Evolutionary conservation across 2,329 filamentous ascomycete species (phyloP).

Genomic region (Bipolaris oryzae): DNA sequence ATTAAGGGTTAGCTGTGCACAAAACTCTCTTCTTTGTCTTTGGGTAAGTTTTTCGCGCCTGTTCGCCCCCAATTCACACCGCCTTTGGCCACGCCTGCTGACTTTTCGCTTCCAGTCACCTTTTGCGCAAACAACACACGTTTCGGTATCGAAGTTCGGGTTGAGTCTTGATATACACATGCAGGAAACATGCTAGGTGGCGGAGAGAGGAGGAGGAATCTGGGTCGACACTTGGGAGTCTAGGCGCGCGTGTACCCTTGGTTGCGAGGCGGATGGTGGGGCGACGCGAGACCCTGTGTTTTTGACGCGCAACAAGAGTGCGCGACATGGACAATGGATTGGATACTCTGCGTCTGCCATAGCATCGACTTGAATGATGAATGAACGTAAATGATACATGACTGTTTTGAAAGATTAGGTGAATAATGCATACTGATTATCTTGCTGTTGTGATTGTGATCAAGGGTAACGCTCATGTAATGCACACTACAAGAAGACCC

Average conservation of each 20-base stretch:
- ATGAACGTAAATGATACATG: not conserved
- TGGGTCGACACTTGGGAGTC: conserved; percentile 29
- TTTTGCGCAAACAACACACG: conserved; percentile 27
- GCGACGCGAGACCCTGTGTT: not conserved
- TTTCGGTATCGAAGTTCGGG: conserved; percentile 23
- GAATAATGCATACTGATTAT: not conserved
- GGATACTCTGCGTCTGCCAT: conserved; percentile 18
- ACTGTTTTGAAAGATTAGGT: not conserved
- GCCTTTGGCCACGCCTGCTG: conserved; percentile 10
- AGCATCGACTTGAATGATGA: conserved; percentile 13
- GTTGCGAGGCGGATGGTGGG: conserved; percentile 21
- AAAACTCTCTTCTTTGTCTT: conserved; percentile 17
- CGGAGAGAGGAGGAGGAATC: conserved; percentile 21
- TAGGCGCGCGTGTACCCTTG: conserved; percentile 26
- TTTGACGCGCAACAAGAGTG: conserved; percentile 16
- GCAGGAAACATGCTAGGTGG: conserved; percentile 33
- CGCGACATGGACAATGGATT: conserved; percentile 15
- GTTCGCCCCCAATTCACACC: not conserved
- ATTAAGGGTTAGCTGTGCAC: conserved; percentile 42
- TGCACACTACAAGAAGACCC: too few species aligned
- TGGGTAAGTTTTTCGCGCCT: conserved; percentile 10
- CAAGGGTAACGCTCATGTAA: too few species aligned
- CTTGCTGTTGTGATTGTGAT: not conserved
- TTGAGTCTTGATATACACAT: conserved; percentile 20
- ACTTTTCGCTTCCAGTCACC: conserved; percentile 15